Evolutionary conservation across 169 alveolate species (phyloP), one percentile per base, ranked within the genome.

Genomic region (Theileria annulata): DNA sequence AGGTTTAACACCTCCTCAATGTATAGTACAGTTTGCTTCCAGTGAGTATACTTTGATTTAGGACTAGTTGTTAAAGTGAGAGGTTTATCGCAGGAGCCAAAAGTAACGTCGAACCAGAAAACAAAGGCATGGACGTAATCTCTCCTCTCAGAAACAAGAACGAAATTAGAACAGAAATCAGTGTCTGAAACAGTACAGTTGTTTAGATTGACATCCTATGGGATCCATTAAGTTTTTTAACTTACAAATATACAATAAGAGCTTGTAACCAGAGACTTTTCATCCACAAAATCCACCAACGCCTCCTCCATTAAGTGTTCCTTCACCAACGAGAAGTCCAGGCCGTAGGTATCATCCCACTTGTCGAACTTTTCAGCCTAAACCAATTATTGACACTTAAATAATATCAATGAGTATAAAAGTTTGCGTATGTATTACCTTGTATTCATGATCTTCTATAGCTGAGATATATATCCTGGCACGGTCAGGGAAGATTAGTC

Each of bases 381-480:
- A n/a, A 85, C 77, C 54, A 31, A 60, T 9, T 3, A 2, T n/a
- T n/a, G 31, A 49, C 30, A 19, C 10, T 35, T 5, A 35, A 19
- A 3, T 10, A n/a, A n/a, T n/a, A n/a, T n/a, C n/a, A n/a, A n/a
- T n/a, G n/a, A n/a, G n/a, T n/a, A n/a, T n/a, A n/a, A n/a, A n/a
- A n/a, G n/a, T n/a, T n/a, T n/a, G n/a, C n/a, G n/a, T n/a, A n/a
- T n/a, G n/a, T 66, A 62, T 19, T 13, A 82, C 92, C 87, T 96
- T 97, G 92, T 95, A 97, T 86, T 96, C 96, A 1, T 95, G 97
- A 86, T 98, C 99, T 84, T 97, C 99, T 56, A 98, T 95, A n/a
- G 98, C 99, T 15, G 99, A 97, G 3, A 97, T 76, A 79, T 89
- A 95, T 84, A 98, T 92, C 12, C 90, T 90, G 2, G 99, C 99